These are phyloP conservation scores for Diplodia seriata DNA, from an alignment of 2,329 filamentous ascomycete genomes.

Conservation along the genomic window DNA sequence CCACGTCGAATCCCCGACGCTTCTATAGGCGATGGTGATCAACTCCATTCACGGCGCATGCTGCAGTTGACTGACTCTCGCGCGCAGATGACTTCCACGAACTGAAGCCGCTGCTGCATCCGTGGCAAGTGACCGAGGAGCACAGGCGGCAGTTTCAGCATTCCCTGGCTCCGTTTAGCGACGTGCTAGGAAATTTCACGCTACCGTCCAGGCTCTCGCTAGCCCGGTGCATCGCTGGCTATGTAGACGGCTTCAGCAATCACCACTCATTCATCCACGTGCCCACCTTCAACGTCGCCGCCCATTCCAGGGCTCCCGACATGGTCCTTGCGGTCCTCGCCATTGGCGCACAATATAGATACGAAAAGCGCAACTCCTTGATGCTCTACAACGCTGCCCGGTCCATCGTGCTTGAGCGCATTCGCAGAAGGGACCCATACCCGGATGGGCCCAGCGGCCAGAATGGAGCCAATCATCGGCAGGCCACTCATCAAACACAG, in stretches of 20 bases:
- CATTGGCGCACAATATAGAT: constrained; percentile 26
- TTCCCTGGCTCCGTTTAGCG: not conserved
- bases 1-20: constrained; percentile 7
- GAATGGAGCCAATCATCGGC: constrained; percentile 34
- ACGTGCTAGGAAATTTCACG: constrained; percentile 5
- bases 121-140: constrained; percentile 22
- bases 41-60: constrained; percentile 34
- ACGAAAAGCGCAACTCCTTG: constrained; percentile 7
- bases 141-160: constrained; percentile 8
- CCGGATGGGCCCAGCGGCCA: not conserved
- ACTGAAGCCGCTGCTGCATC: constrained; percentile 25
- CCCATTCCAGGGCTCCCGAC: not conserved
- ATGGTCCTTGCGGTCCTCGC: constrained; percentile 12
- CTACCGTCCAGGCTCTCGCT: constrained; percentile 19
- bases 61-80: not conserved
- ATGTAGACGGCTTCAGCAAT: constrained; percentile 24
- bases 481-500: not conserved
- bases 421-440: constrained; percentile 9
- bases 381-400: constrained; percentile 18
- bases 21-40: constrained; percentile 19
- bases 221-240: constrained; percentile 17
- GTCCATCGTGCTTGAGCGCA: constrained; percentile 13
- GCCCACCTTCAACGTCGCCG: constrained; percentile 18
- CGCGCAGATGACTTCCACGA: constrained; percentile 27
- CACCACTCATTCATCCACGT: constrained; percentile 23